Evolutionary conservation across 2,329 filamentous ascomycete genomes (phyloP), one percentile per base, ranked within the genome.

Genomic region (Penicillium sp.): DNA sequence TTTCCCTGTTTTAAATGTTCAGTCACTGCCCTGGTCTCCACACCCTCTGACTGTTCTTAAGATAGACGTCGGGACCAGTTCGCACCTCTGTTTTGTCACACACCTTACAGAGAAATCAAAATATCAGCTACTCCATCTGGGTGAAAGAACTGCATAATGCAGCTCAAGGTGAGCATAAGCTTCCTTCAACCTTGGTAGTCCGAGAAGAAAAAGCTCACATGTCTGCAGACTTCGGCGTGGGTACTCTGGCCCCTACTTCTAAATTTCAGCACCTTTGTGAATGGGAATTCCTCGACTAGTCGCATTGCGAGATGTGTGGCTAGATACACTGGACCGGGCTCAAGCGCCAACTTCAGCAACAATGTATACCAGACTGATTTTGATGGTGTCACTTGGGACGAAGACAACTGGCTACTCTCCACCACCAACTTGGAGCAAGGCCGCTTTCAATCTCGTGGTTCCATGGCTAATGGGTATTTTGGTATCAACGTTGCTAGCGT

Each of bases 401-500:
- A 80, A 44, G 67, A 71, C 15, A 72, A 74, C 26, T 83, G 79
- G 79, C 60, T 68, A 10, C 62, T 83, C 15, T 70, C 67, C 4
- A 80, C 77, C 7, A 75, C 68, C 8, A 58, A 62, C 7, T 61
- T 83, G 10, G 73, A 79, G 43, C 74, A 74, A 62, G 77, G 78
- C 19, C 72, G 80, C 51, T 80, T 77, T 51, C 77, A 83, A 54
- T 75, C 78, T 3, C 79, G 80, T 29, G 72, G 79, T 13, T 75
- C 76, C 9, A 66, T 81, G 26, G 76, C 77, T 4, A 84, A 84
- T 57, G 81, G 81, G 14, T 84, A 84, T 49, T 59, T 83, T 4
- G 81, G 81, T 7, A 80, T 83, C 54, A 81, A 76, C 46, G 69
- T 83, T 18, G 79, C 80, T 16, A 74, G 79, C n/a, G 68, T 73